Percentiles rank a stretch among this genome's conserved stretches.
Conservation (phyloP, 305 asterid species). For the Ajuga reptans region DNA sequence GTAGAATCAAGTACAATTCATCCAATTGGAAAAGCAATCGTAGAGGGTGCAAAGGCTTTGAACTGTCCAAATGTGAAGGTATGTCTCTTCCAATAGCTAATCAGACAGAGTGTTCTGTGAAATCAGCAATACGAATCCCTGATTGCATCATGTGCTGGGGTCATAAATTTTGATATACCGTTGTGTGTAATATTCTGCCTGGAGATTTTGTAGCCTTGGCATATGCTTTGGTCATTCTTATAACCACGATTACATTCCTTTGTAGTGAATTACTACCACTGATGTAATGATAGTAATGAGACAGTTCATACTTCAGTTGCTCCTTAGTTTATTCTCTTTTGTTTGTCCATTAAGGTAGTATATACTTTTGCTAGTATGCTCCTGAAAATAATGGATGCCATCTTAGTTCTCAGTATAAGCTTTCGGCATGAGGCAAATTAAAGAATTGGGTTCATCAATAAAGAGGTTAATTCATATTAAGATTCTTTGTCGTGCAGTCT, state of each 20-base stretch:
- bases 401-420: not conserved
- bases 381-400: constrained; percentile 5
- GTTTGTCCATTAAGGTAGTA: not conserved
- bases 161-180: not conserved
- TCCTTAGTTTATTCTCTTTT: not conserved
- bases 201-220: not conserved
- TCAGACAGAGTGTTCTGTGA: not conserved
- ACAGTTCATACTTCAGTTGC: constrained; percentile 15
- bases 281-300: not conserved
- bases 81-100: not conserved
- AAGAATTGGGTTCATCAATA: not conserved
- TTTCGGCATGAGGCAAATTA: constrained; percentile 5
- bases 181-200: not conserved
- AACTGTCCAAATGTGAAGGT: constrained; percentile 61
- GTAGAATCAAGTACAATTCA: constrained; percentile 90
- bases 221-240: not conserved
- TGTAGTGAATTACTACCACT: not conserved
- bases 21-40: constrained; percentile 95
- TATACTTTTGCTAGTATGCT: not conserved
- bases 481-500: not conserved
- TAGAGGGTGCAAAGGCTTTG: constrained; percentile 64
- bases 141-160: not conserved
- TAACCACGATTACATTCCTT: not conserved
- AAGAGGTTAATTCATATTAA: not conserved
- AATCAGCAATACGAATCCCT: not conserved